Conservation (phyloP, 768 basidiomycete species). For the Boletus patriciae region DNA sequence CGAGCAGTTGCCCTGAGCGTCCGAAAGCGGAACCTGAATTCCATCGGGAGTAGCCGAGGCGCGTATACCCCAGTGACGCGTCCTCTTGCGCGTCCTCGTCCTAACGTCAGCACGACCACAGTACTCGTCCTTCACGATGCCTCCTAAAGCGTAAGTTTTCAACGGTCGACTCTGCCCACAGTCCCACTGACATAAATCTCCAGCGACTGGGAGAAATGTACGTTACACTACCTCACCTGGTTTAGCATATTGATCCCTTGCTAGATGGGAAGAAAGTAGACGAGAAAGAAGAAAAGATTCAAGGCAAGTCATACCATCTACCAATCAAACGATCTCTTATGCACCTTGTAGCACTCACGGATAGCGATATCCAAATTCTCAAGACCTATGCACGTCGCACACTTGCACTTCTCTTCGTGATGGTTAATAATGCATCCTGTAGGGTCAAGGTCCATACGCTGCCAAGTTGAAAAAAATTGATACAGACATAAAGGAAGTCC, state of each 20-base stretch:
- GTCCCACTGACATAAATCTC: conserved; percentile 11
- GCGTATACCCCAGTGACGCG: conserved; percentile 38
- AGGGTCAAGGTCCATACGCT: conserved; percentile 99
- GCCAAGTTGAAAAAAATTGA: conserved; percentile 85
- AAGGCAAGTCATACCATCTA: conserved; percentile 50
- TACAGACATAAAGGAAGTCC: conserved; percentile 90
- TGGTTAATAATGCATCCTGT: conserved; percentile 6
- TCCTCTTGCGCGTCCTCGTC: conserved; percentile 40
- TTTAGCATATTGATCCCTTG: conserved; percentile 7
- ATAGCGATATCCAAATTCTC: conserved; percentile 97
- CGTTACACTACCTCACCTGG: conserved; percentile 22
- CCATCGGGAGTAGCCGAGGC: conserved; percentile 26
- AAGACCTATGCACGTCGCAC: conserved; percentile 83
- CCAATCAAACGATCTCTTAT: conserved; percentile 8
- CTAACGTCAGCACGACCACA: conserved; percentile 20
- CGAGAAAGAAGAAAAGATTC: conserved; percentile 91
- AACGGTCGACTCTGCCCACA: not conserved
- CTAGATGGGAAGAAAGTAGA: conserved; percentile 84
- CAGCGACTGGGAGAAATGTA: conserved; percentile 99
- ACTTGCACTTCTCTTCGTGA: not conserved
- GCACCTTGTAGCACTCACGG: conserved; percentile 73
- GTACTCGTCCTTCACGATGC: conserved; percentile 55
- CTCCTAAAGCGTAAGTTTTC: conserved; percentile 86
- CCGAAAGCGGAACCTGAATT: conserved; percentile 34
- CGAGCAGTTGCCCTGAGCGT: not conserved